Evolutionary conservation across 2,329 filamentous ascomycete genomes (phyloP), one percentile per base, ranked within the genome.

Genomic region (Claviceps maximensis): DNA sequence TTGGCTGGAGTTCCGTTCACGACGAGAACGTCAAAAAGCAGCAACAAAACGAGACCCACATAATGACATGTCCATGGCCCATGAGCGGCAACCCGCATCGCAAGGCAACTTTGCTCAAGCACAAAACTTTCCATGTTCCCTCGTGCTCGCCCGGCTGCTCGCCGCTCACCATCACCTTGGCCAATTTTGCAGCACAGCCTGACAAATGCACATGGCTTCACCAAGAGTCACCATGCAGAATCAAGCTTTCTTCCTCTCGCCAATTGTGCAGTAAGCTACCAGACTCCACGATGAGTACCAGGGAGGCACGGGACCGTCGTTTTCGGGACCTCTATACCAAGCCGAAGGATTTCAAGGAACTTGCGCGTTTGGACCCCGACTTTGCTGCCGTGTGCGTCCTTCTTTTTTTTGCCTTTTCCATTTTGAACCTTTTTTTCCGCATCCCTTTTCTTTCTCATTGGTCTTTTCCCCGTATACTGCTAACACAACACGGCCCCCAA

Each of bases 271-370:
- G 8, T 46, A 23, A 50, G 42, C 25, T n/a, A 6, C 19, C n/a
- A n/a, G n/a, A n/a, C 19, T 17, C 27, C 40, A 36, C 8, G 12
- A 45, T 25, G 21, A 45, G 21, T 13, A 27, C 25, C 17, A 13
- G 47, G 19, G 36, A 49, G 23, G 47, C 19, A n/a, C 36, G 17
- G 36, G 66, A 69, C 51, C 53, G 54, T 27, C 66, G 63, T 38
- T 75, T 69, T 54, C 63, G 65, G 9, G 56, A 65, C 5, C 62
- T 78, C 0, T 78, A 76, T 58, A 52, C 58, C 0, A 63, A 61
- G 2, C 63, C 71, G 1, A 66, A 69, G 1, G 69, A 76, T 55
- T 78, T 78, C 51, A 64, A 64, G n/a, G 60, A 67, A 8, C 61
- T 78, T 1, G 69, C 69, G 0, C 60, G 61, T 1, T 58, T 69